Conservation (phyloP, 306 rosid genomes). For the Vachellia collinsii region DNA sequence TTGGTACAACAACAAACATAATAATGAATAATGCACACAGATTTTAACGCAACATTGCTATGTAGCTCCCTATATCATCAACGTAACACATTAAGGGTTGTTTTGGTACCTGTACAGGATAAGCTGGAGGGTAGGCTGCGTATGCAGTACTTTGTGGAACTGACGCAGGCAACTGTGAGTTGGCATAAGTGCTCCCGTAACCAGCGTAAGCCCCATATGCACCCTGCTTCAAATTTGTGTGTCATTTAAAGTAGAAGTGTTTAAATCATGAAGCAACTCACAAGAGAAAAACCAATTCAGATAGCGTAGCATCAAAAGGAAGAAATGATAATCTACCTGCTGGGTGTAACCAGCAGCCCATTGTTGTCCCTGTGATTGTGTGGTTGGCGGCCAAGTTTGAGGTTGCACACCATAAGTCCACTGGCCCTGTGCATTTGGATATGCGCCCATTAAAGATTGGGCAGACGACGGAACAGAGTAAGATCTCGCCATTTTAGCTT, state of each 20-base stretch:
- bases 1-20: background rate
- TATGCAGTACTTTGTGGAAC: slow-evolving; percentile 74
- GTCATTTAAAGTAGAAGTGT: background rate
- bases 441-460: slow-evolving; percentile 77
- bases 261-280: background rate
- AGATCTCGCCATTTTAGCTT: slow-evolving; percentile 71
- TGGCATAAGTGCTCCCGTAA: slow-evolving; percentile 69
- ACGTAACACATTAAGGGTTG: slow-evolving; percentile 7
- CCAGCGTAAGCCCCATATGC: slow-evolving; percentile 76
- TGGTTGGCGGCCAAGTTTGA: slow-evolving; percentile 92
- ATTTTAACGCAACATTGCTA: too few species aligned
- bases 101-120: slow-evolving; percentile 79
- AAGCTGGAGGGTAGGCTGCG: slow-evolving; percentile 81
- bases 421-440: slow-evolving; percentile 82
- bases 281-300: background rate
- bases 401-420: slow-evolving; percentile 91
- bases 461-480: slow-evolving; percentile 81
- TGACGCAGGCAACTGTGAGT: slow-evolving; percentile 62
- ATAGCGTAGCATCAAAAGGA: background rate
- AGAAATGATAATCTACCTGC: slow-evolving; percentile 54
- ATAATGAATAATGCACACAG: background rate
- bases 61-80: background rate
- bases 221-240: slow-evolving; percentile 57
- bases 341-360: slow-evolving; percentile 93
- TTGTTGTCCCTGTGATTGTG: slow-evolving; percentile 95